Percentiles rank a stretch among this genome's conserved stretches.
phyloP scores from a whole-genome alignment of 2,329 filamentous ascomycete species.

The Metarhizium album region DNA sequence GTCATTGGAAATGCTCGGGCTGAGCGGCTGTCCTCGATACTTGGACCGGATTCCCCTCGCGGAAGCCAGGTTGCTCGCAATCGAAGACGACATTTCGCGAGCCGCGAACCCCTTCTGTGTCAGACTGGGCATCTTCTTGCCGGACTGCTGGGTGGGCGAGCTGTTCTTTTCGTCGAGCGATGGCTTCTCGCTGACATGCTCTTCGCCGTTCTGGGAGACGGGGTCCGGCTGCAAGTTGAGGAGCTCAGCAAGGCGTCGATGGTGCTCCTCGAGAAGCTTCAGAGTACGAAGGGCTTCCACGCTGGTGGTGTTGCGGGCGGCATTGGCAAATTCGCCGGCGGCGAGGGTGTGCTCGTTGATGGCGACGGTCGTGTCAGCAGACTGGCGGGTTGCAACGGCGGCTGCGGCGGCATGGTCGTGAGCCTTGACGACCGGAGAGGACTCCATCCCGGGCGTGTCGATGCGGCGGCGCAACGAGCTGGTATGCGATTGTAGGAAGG shows the following conservation, averaged over 20 bases:
- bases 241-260: conserved; percentile 71
- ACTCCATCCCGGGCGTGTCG: conserved; percentile 20
- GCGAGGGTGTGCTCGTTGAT: conserved; percentile 82
- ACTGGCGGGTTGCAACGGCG: conserved; percentile 65
- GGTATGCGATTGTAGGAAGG: background rate
- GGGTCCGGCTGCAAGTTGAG: conserved; percentile 55
- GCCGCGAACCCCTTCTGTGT: conserved; percentile 41
- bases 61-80: conserved; percentile 79
- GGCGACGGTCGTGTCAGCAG: conserved; percentile 66
- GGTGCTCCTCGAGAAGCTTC: conserved; percentile 76
- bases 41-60: conserved; percentile 66
- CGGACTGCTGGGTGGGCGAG: background rate
- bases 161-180: conserved; percentile 17
- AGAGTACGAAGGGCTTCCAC: conserved; percentile 73
- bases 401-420: conserved; percentile 84
- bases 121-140: conserved; percentile 18
- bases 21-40: conserved; percentile 55
- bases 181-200: conserved; percentile 11
- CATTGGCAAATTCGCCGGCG: conserved; percentile 78
- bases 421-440: conserved; percentile 45
- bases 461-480: background rate
- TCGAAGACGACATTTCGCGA: conserved; percentile 68
- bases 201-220: conserved; percentile 21
- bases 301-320: conserved; percentile 58
- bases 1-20: conserved; percentile 62